phyloP scores from a whole-genome alignment of 1,139 yeast species.

The Debaryomycetaceae sp. region DNA sequence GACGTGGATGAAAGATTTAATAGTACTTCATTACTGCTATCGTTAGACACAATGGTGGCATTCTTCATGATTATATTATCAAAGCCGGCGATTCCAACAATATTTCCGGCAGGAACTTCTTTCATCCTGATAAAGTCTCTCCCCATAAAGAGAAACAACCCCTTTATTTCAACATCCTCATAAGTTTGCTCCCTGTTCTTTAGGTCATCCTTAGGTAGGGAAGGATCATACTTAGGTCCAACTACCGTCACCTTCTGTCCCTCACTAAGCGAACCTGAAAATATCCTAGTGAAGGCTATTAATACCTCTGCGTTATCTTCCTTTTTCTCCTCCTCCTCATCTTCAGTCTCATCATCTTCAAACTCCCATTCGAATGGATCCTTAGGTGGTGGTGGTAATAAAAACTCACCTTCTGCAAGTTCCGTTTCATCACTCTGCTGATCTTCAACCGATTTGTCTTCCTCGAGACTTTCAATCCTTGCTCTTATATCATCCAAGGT shows the following conservation, averaged over 20 bases:
- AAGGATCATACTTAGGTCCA: constrained; percentile 86
- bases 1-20: constrained; percentile 66
- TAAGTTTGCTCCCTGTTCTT: constrained; percentile 44
- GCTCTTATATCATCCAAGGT: constrained; percentile 63
- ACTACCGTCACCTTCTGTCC: constrained; percentile 75
- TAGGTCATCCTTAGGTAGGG: constrained; percentile 49
- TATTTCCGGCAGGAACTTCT: constrained; percentile 90
- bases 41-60: constrained; percentile 66
- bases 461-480: constrained; percentile 65
- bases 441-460: constrained; percentile 48
- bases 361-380: constrained; percentile 48
- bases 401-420: constrained; percentile 25
- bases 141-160: constrained; percentile 86
- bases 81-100: constrained; percentile 91
- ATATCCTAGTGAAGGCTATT: constrained; percentile 85
- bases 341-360: constrained; percentile 34
- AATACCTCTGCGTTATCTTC: constrained; percentile 55
- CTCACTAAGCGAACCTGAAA: constrained; percentile 72
- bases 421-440: constrained; percentile 40
- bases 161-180: constrained; percentile 49
- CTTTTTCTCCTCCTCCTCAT: constrained; percentile 38
- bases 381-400: constrained; percentile 25
- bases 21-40: constrained; percentile 51
- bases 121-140: constrained; percentile 75
- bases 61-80: constrained; percentile 79